Evolutionary conservation across 352 stramenopile genomes (phyloP), one percentile per base, ranked within the genome.

Genomic region (Thalassiosira allenii): DNA sequence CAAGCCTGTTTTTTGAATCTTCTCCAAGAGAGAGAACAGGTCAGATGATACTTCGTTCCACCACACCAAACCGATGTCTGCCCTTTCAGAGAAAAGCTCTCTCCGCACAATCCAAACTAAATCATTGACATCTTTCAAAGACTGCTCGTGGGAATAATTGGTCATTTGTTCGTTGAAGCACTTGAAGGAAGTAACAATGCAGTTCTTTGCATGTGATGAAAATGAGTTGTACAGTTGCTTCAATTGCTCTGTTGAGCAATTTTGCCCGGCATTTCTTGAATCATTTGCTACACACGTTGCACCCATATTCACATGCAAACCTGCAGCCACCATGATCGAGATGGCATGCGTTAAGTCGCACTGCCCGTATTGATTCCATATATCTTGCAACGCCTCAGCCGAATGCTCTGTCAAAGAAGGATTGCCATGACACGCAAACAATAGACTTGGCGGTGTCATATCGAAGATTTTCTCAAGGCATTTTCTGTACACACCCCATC

Each of bases 251-350:
- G 30, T 65, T 32, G 23, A 29, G 17, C 14, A 22, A 14, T 47
- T 22, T 65, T 69, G 44, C 37, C 8, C 37, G 8, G 9, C 37
- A 25, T 32, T 40, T 47, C 8, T 17, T 47, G 37, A 47, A 17
- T 17, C 9, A 47, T 47, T 17, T 47, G 37, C 37, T 9, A 47
- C 37, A 17, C 37, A n/a, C 34, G 40, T 66, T 25, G 58, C 41
- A 56, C 77, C 77, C 0, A 57, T 66, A 75, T 79, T 73, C 4
- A 85, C 69, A 62, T 73, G 44, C 64, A 85, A 67, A 27, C 49
- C 58, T 43, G 77, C 77, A 71, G 70, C 64, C 70, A 85, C 34
- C 64, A 85, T 85, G 32, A 85, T 85, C 2, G 67, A 75, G 27
- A 41, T 67, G 14, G 51, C 68, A 54, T 81, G 49, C 11, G 56